Base-by-base conservation (phyloP, 345 rosid species). In the Eucalyptus erythrocorys region DNA sequence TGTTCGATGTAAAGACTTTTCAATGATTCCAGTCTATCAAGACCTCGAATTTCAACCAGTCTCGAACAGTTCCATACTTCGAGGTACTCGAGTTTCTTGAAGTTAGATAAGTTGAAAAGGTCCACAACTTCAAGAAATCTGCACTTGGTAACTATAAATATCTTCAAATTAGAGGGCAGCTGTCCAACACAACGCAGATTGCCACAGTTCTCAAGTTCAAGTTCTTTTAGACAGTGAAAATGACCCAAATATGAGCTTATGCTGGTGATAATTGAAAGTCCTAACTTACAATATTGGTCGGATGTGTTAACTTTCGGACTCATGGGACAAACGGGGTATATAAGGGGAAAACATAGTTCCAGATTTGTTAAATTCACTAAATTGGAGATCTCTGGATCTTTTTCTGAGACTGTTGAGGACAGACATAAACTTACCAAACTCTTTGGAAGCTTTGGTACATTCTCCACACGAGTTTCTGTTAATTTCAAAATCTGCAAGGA, bases 301-400 rank as follows among this genome's bases (percentile, higher is more conserved):
- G 0, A 24, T 6, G 10, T 10, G 61, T 17, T 3, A 6, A 3
- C 6, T 51, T 51, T 19, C 17, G 2, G 22, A 19, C 17, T 51
- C 9, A 19, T 7, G 24, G 55, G 1, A 57, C 1, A 0, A 1
- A 24, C 0, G 3, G 3, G 0, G 13, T 57, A 0, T 24, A 12
- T 24, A 22, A 26, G 1, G 55, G 22, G 55, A 7, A 51, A 50
- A 50, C 22, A 50, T 50, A 50, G 16, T 50, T 50, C 2, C 51
- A 49, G 0, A 49, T 50, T 50, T 50, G 2, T 50, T 50, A 50
- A 1, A 50, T 1, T 50, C 53, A 16, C 22, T 50, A 50, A 50
- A 6, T 50, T 50, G 21, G 50, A 16, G 7, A 16, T 50, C 21
- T 16, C 3, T 0, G 3, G 1, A 50, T 50, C 19, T 2, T 16